Conservation (phyloP, 352 stramenopile genomes). For the Globisporangium sylvaticum region DNA sequence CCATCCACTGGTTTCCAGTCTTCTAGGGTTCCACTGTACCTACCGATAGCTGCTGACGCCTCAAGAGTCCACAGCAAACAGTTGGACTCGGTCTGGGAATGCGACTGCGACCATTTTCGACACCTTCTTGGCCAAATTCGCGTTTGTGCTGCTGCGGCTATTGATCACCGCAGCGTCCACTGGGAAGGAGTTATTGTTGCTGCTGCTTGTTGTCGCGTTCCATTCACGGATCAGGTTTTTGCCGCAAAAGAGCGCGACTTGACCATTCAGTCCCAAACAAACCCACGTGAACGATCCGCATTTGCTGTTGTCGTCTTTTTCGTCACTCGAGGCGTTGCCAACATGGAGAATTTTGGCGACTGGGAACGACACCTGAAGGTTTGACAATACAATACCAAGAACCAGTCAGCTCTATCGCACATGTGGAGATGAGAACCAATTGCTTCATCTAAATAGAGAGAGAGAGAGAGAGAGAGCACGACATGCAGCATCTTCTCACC, state of each 20-base stretch:
- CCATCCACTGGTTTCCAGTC: neutral
- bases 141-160: neutral
- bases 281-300: constrained; percentile 26
- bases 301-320: constrained; percentile 3
- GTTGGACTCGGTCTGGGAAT: constrained; percentile 27
- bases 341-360: constrained; percentile 36
- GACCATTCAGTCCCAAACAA: constrained; percentile 31
- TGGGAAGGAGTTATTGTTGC: constrained; percentile 4
- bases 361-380: constrained; percentile 30
- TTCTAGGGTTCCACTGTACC: neutral
- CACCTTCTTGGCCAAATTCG: neutral
- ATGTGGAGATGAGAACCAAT: neutral
- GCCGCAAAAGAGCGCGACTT: constrained; percentile 36
- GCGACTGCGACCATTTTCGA: constrained; percentile 21
- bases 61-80: constrained; percentile 19
- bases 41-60: neutral
- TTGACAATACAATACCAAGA: neutral
- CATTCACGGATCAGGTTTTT: constrained; percentile 29
- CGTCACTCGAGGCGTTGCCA: constrained; percentile 1
- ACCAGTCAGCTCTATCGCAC: neutral
- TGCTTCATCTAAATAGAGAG: neutral
- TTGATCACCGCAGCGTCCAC: constrained; percentile 29
- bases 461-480: no score
- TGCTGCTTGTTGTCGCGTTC: constrained; percentile 10
- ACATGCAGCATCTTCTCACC: constrained; percentile 3